phyloP scores from a whole-genome alignment of 2,329 filamentous ascomycete genomes.

The Colletotrichum incanum region DNA sequence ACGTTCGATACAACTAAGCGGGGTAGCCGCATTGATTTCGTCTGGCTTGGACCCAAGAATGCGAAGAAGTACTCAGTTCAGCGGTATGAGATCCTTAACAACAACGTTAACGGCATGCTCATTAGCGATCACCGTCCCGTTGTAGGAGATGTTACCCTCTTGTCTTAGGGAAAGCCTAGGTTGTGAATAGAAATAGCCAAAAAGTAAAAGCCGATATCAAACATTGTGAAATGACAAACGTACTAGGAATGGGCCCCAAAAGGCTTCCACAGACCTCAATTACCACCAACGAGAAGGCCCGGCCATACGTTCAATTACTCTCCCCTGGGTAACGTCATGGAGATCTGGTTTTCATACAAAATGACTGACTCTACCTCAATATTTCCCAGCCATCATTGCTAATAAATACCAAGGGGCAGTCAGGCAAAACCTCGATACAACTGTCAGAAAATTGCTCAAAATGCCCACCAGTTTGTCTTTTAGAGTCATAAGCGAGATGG shows the following conservation, averaged over 20 bases:
- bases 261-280: not conserved
- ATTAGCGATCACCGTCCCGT: slow-evolving; percentile 78
- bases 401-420: too few species aligned
- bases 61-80: slow-evolving; percentile 58
- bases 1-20: slow-evolving; percentile 68
- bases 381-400: too few species aligned
- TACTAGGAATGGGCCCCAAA: accelerated
- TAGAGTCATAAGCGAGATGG: not conserved
- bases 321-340: not conserved
- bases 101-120: slow-evolving; percentile 62
- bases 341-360: not conserved
- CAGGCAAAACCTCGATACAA: too few species aligned
- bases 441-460: too few species aligned
- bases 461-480: too few species aligned
- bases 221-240: too few species aligned
- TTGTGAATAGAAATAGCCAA: not conserved
- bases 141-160: slow-evolving; percentile 68
- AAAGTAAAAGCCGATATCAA: not conserved
- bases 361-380: not conserved
- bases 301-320: not conserved
- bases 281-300: not conserved
- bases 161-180: slow-evolving; percentile 6
- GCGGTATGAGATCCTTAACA: slow-evolving; percentile 73
- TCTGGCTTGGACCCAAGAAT: slow-evolving; percentile 64
- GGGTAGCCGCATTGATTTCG: slow-evolving; percentile 73